phyloP scores from a whole-genome alignment of 2,329 filamentous ascomycete species.

The Calycina herbarum region DNA sequence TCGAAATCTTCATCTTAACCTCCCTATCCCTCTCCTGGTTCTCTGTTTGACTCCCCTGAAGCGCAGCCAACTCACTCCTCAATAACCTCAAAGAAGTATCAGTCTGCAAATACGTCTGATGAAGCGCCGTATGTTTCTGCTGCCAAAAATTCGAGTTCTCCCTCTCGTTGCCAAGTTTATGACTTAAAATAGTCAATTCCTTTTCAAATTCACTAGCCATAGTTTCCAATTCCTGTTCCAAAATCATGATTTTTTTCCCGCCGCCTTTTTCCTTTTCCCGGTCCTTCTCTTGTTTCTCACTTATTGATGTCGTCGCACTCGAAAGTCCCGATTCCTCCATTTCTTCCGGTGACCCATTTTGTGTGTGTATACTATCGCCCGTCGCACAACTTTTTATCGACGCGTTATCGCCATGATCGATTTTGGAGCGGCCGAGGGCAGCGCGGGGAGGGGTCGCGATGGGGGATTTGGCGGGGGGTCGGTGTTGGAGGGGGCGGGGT shows the following conservation, averaged over 20 bases:
- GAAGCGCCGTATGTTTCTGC: constrained; percentile 52
- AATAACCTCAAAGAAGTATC: constrained; percentile 56
- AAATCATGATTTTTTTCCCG: constrained; percentile 35
- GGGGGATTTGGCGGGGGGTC: constrained; percentile 20
- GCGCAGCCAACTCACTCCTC: constrained; percentile 49
- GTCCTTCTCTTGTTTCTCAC: not conserved
- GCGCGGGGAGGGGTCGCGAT: constrained; percentile 32
- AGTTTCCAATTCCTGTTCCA: constrained; percentile 48
- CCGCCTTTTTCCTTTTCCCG: not conserved
- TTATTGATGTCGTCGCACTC: not conserved
- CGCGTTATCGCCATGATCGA: constrained; percentile 22
- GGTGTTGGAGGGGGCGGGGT: constrained; percentile 15
- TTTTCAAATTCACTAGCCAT: constrained; percentile 56
- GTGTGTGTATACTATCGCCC: constrained; percentile 2
- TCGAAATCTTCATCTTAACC: constrained; percentile 32
- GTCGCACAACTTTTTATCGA: constrained; percentile 21
- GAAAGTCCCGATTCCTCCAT: constrained; percentile 7
- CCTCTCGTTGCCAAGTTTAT: constrained; percentile 46
- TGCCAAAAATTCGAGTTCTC: constrained; percentile 60
- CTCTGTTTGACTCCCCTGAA: constrained; percentile 48
- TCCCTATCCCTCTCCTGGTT: constrained; percentile 29
- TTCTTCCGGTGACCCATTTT: constrained; percentile 6
- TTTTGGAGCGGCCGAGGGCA: constrained; percentile 25
- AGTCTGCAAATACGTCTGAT: constrained; percentile 52
- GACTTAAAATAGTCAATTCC: constrained; percentile 53